Percentiles rank a stretch among this genome's conserved stretches.
phyloP scores from a whole-genome alignment of 2,329 filamentous ascomycete genomes.

The Meredithiella fracta region DNA sequence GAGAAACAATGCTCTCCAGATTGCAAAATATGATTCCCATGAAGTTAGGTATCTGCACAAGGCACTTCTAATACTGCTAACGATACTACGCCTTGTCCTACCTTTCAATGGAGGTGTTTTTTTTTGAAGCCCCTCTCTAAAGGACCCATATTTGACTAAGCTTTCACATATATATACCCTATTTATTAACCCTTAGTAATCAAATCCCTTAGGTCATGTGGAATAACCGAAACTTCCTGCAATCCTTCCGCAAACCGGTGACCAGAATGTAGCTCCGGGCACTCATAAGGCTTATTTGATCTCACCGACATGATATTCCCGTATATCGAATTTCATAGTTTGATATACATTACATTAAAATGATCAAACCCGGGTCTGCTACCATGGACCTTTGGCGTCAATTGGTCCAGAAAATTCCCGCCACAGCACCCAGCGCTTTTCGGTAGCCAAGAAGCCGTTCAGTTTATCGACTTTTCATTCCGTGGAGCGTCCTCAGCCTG shows the following conservation, averaged over 20 bases:
- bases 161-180: not conserved
- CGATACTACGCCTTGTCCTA: not conserved
- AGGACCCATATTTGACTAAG: not conserved
- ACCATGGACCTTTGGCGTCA: conserved; percentile 6
- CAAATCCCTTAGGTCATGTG: not conserved
- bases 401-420: conserved; percentile 11
- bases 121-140: not conserved
- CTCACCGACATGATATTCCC: not conserved
- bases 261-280: not conserved
- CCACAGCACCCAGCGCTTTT: not conserved
- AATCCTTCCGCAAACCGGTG: not conserved
- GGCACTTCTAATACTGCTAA: not conserved
- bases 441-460: not conserved
- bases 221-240: not conserved
- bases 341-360: not conserved
- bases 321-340: not conserved
- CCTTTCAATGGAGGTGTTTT: not conserved
- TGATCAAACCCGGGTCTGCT: not conserved
- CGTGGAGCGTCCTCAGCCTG: conserved; percentile 30
- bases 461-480: conserved; percentile 13
- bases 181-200: not conserved
- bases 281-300: not conserved
- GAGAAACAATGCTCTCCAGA: not conserved
- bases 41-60: not conserved
- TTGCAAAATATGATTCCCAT: not conserved